Evolutionary conservation across 2,329 filamentous ascomycete species (phyloP), one percentile per base, ranked within the genome.

Genomic region (Pseudogymnoascus sp.): DNA sequence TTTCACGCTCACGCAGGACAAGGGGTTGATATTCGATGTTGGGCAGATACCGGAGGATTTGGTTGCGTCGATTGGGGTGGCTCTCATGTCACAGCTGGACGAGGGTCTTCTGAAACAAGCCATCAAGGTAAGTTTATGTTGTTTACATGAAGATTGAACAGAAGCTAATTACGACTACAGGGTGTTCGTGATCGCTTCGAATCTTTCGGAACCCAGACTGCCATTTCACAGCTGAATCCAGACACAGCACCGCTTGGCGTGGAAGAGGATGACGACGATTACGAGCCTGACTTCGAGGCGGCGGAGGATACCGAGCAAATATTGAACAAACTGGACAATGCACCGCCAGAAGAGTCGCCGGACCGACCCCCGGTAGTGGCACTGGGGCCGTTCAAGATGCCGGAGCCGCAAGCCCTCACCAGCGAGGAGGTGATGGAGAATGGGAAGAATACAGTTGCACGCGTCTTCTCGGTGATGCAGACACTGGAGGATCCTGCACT

Each of bases 181-280:
- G 82, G 80, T 4, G 76, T 87, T 16, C 79, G 80, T 35, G 74
- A 75, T 58, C 79, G 84, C 60, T 70, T 68, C 38, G 61, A 66
- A 25, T 64, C 73, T 81, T 22, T 71, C 38, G 63, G 61, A 22
- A 61, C 66, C 57, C 64, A 66, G 35, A 62, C 66, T 14, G 64
- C 67, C 58, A 39, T 62, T 41, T 25, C 43, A 57, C 60, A n/a
- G 68, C 74, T 83, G 28, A 83, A 84, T 64, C 77, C 83, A 6
- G 81, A 84, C 60, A 86, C 83, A 2, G 78, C 81, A 12, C 82
- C 81, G 1, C 72, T 87, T 2, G 84, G 82, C 25, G 85, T 89
- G 3, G 85, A 88, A 6, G 86, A 88, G 7, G 91, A 96, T 41
- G 92, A 96, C 18, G 91, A 96, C 65, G 90, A 96, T 67, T 97